A percentile compares a stretch with the other conserved stretches of the same genome.
These are phyloP conservation scores for Blastocystis sp. DNA, from an alignment of 352 stramenopile species.

Conservation along the genomic window DNA sequence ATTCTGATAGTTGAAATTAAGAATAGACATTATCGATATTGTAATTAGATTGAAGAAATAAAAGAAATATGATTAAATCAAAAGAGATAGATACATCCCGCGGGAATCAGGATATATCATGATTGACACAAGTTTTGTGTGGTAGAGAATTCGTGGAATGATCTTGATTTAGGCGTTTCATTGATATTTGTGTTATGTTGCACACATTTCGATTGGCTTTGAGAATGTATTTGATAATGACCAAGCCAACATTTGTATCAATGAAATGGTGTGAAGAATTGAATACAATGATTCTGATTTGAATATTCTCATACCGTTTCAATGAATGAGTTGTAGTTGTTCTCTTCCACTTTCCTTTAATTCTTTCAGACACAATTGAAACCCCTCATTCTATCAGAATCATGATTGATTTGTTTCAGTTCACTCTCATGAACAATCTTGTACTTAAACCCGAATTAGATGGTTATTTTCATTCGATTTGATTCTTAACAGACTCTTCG, in stretches of 20 bases:
- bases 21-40: conserved; percentile 14
- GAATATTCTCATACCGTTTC: no score
- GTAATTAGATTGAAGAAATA: conserved; percentile 1
- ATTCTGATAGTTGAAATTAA: conserved; percentile 56
- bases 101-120: not conserved
- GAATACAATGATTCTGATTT: no score
- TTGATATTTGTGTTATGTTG: not conserved
- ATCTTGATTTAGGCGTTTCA: not conserved
- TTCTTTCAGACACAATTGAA: no score
- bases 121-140: not conserved
- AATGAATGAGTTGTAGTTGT: no score
- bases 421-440: no score
- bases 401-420: no score
- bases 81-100: not conserved
- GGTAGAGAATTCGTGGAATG: no score
- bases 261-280: no score
- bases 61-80: conserved; percentile 22
- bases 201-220: not conserved
- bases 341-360: no score
- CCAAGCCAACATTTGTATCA: not conserved
- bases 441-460: not conserved
- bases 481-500: not conserved
- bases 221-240: not conserved
- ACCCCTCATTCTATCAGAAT: no score
- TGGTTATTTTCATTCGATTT: not conserved